phyloP scores from a whole-genome alignment of 192 early-diverging fungal species.

The Helicostylum pulchrum region DNA sequence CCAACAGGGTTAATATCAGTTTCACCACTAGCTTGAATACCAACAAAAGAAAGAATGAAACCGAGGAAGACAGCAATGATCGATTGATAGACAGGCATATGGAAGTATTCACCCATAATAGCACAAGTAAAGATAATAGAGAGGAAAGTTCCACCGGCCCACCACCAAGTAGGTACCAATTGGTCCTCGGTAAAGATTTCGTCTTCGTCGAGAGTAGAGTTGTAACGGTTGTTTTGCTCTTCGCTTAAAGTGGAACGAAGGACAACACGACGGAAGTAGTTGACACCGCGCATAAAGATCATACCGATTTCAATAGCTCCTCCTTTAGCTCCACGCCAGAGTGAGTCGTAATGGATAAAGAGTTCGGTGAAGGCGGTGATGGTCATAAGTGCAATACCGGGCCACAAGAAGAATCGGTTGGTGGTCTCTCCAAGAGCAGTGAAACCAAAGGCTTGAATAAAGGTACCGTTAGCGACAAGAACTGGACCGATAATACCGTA shows the following conservation, averaged over 20 bases:
- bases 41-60: conserved; percentile 66
- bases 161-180: conserved; percentile 51
- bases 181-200: conserved; percentile 43
- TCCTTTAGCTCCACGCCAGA: conserved; percentile 41
- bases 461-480: conserved; percentile 39
- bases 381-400: conserved; percentile 65
- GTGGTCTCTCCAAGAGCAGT: conserved; percentile 39
- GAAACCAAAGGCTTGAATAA: conserved; percentile 36
- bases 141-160: conserved; percentile 49
- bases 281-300: not conserved
- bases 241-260: conserved; percentile 2
- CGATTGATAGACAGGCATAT: conserved; percentile 54
- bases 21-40: conserved; percentile 58
- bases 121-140: conserved; percentile 50
- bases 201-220: conserved; percentile 25
- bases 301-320: conserved; percentile 15
- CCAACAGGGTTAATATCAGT: conserved; percentile 68
- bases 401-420: conserved; percentile 66
- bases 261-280: conserved; percentile 17
- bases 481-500: conserved; percentile 62
- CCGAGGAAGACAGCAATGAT: conserved; percentile 59
- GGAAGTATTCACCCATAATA: conserved; percentile 54
- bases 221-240: conserved; percentile 14
- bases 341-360: conserved; percentile 37
- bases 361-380: conserved; percentile 60